Conservation (phyloP, 495 filamentous ascomycete genomes). For the Xylaria acuta region DNA sequence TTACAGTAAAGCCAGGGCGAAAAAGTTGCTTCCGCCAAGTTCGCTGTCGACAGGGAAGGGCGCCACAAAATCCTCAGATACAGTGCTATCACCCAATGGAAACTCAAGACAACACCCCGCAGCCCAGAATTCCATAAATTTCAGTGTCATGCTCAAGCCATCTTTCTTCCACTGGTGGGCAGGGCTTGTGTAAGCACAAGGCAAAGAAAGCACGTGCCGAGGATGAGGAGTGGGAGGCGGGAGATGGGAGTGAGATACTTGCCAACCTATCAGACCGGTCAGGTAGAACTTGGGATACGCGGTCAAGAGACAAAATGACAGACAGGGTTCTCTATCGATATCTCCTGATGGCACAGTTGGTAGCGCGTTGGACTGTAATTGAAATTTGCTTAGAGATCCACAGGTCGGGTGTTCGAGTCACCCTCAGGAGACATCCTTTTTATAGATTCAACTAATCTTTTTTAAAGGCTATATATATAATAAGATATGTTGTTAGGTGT, state of each 20-base stretch:
- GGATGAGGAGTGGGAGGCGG: not conserved
- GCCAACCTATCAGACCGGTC: no score
- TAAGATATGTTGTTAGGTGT: no score
- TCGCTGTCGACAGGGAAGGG: not conserved
- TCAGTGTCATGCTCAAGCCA: no score
- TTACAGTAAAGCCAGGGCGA: not conserved
- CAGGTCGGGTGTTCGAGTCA: conserved; percentile 6
- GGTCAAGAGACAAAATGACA: not conserved
- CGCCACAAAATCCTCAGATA: no score
- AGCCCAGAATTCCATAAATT: no score
- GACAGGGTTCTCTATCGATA: no score
- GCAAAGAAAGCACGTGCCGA: not conserved
- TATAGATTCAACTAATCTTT: no score
- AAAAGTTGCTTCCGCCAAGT: not conserved
- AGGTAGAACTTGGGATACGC: not conserved
- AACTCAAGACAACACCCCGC: not conserved
- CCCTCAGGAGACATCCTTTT: no score
- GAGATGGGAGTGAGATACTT: not conserved
- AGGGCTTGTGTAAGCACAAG: not conserved
- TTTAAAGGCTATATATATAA: no score
- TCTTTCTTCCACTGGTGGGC: no score
- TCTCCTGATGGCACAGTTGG: no score
- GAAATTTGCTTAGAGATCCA: not conserved
- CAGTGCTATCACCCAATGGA: not conserved
- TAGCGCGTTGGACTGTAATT: no score